Conservation (phyloP, 139 green algal species). For the Zygnema cylindricum region DNA sequence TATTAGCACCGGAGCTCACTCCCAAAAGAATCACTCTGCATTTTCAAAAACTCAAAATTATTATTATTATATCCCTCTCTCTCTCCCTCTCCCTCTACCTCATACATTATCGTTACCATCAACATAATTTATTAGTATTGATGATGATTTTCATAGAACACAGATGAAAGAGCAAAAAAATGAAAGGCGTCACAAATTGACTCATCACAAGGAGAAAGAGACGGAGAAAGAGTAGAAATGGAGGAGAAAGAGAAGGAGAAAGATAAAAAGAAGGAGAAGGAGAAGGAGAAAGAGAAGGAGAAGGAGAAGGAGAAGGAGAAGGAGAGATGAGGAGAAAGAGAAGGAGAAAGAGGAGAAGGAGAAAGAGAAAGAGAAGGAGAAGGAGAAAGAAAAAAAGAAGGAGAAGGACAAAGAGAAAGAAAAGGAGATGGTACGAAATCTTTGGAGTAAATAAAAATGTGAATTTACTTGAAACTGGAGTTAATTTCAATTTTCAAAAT, state of each 20-base stretch:
- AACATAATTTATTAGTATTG: too few species aligned
- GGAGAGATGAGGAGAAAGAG: neutral
- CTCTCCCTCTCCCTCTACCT: constrained; percentile 8
- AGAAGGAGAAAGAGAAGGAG: neutral
- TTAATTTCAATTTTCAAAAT: too few species aligned
- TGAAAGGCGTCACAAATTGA: too few species aligned
- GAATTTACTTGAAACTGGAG: too few species aligned
- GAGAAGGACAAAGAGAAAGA: neutral
- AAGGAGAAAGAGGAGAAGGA: neutral
- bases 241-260: neutral
- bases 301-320: neutral
- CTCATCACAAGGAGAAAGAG: too few species aligned
- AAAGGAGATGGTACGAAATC: too few species aligned
- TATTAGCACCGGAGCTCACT: constrained; percentile 33
- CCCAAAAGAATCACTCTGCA: constrained; percentile 31
- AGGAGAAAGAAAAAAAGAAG: neutral
- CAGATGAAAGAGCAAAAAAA: too few species aligned
- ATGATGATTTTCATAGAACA: too few species aligned
- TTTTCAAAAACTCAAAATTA: neutral
- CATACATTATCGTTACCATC: neutral
- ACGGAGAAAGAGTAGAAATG: too few species aligned
- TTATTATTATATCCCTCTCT: too few species aligned
- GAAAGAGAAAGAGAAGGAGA: too few species aligned
- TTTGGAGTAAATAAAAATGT: too few species aligned
- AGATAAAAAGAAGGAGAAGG: neutral